These are phyloP conservation scores for Pichia cactophila DNA, from an alignment of 1,139 yeast species.

Conservation along the genomic window DNA sequence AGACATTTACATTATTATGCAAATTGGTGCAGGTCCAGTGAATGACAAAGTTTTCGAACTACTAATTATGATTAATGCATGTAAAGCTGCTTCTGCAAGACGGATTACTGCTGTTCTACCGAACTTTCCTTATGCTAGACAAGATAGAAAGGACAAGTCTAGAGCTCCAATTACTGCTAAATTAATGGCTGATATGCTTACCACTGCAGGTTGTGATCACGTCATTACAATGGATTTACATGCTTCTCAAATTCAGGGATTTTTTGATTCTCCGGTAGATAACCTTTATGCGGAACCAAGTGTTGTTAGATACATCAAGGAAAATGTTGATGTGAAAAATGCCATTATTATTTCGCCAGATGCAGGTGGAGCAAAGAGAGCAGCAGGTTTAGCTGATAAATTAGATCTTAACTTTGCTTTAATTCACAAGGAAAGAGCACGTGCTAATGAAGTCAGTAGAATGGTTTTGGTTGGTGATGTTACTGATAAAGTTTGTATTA, in stretches of 20 bases:
- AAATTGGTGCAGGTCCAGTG: constrained; percentile 87
- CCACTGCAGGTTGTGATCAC: constrained; percentile 95
- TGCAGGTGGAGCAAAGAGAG: constrained; percentile 99
- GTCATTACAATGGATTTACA: constrained; percentile 97
- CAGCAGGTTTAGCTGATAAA: constrained; percentile 90
- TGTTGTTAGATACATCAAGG: constrained; percentile 80
- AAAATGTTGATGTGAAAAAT: constrained; percentile 57
- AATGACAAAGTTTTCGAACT: constrained; percentile 86
- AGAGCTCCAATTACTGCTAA: constrained; percentile 98
- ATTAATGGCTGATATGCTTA: constrained; percentile 88
- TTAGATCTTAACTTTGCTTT: constrained; percentile 90
- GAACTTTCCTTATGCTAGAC: constrained; percentile 95
- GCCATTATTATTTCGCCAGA: constrained; percentile 92
- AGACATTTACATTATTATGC: constrained; percentile 81
- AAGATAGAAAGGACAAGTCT: constrained; percentile 91
- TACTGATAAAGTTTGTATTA: constrained; percentile 72
- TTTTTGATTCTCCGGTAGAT: constrained; percentile 93
- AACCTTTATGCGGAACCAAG: constrained; percentile 94
- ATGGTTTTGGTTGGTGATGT: constrained; percentile 99
- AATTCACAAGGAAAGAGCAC: constrained; percentile 92
- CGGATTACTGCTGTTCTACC: constrained; percentile 94
- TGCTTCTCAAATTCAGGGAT: constrained; percentile 97
- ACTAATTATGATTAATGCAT: constrained; percentile 87
- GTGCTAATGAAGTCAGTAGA: constrained; percentile 88
- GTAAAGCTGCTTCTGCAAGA: constrained; percentile 92